Base-by-base conservation (phyloP, 805 yeast species). In the Ogataea pilisensis region DNA sequence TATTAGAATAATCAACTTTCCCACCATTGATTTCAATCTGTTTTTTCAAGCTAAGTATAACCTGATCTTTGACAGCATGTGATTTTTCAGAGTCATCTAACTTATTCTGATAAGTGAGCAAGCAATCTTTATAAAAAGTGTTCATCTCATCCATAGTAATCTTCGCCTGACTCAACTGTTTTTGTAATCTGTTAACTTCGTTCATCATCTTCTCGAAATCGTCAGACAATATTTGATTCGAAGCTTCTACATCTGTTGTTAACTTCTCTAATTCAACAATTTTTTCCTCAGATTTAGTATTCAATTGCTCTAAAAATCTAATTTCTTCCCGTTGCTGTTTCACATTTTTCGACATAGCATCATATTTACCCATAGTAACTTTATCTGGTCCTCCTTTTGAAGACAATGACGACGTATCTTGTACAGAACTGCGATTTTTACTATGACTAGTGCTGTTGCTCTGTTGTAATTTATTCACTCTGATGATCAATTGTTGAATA, bases 121-220 rank as follows among this genome's bases (percentile, higher is more conserved):
- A 14, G 5, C 4, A 4, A 14, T 29, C 11, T 20, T 41, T 38
- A 24, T 50, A 50, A 36, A 34, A 41, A 11, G 26, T 20, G 30
- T 48, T 44, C 39, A 46, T 36, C 16, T 39, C 39, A 25, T 42
- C 33, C 6, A 49, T 17, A 11, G 43, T 34, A 18, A 36, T 31
- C 18, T 42, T 46, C 8, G 31, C 31, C 7, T 5, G 8, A 6
- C 16, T 29, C 8, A 27, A 27, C 16, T 29, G 5, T 6, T 29
- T 14, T 13, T 27, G 29, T 27, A 27, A 27, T 27, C 11, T 13
- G 13, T 8, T n/a, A 8, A 6, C 8, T 5, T n/a, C 19, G 16
- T 6, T n/a, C 19, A 29, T n/a, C 11, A 8, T 6, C 4, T 4
- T 29, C 16, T 29, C 7, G 4, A 29, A 14, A 14, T 29, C 16